These are phyloP conservation scores for Acidomyces sp. DNA, from an alignment of 495 filamentous ascomycete genomes.

Conservation along the genomic window DNA sequence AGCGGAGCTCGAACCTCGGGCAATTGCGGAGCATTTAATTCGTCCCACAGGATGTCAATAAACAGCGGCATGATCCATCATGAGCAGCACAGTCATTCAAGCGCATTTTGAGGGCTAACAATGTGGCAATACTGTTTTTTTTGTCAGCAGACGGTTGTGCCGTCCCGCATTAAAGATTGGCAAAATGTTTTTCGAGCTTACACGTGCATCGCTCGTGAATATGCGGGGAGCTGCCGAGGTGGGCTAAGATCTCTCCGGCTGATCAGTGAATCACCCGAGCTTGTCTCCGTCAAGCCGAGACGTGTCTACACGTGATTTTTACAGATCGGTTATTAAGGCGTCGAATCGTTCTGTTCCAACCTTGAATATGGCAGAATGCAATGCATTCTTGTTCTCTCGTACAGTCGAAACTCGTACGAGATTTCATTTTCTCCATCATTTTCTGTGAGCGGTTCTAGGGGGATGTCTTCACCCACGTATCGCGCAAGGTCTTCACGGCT, in stretches of 20 bases:
- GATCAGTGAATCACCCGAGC: background rate
- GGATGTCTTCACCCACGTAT: constrained; percentile 48
- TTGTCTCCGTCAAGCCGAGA: background rate
- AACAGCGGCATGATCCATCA: too few species aligned
- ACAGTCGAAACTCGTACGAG: constrained; percentile 40
- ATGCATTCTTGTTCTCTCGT: constrained; percentile 37
- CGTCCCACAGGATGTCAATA: too few species aligned
- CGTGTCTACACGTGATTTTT: background rate
- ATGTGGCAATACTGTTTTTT: too few species aligned
- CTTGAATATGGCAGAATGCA: background rate
- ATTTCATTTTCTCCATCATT: constrained; percentile 30
- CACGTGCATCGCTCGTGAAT: background rate
- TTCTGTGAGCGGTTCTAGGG: constrained; percentile 37
- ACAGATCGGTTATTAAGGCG: background rate
- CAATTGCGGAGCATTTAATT: constrained; percentile 1
- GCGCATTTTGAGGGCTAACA: too few species aligned
- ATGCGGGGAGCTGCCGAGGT: background rate
- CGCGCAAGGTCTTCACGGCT: constrained; percentile 37
- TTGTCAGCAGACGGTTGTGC: too few species aligned
- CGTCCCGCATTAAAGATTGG: too few species aligned
- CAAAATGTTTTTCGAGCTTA: too few species aligned
- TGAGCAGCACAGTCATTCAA: too few species aligned
- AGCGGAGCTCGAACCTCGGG: constrained; percentile 20
- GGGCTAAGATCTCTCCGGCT: too few species aligned
- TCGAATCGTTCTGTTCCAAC: too few species aligned